A percentile compares a stretch with the other conserved stretches of the same genome.
phyloP scores from a whole-genome alignment of 73 alveolate genomes.

The Paramecium pentaurelia region DNA sequence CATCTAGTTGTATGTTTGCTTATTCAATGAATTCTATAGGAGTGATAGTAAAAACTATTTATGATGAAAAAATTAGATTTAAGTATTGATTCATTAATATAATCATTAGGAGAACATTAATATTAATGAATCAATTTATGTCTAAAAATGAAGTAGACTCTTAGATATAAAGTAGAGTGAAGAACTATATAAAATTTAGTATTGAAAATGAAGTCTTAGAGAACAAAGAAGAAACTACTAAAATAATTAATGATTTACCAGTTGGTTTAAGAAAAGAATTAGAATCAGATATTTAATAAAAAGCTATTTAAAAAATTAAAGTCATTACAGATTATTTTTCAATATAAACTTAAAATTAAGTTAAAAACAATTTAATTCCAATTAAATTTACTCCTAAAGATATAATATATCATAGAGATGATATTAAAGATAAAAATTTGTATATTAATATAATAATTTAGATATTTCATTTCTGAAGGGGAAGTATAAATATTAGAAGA shows the following conservation, averaged over 20 bases:
- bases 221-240: neutral
- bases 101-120: neutral
- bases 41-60: neutral
- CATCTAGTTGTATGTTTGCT: slow-evolving; percentile 48
- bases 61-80: neutral
- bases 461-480: slow-evolving; percentile 31
- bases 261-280: neutral
- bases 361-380: neutral
- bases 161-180: neutral
- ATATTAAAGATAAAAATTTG: neutral
- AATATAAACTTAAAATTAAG: neutral
- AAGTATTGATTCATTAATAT: neutral
- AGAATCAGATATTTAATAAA: neutral
- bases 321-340: neutral
- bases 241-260: neutral
- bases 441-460: neutral
- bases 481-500: slow-evolving; percentile 8
- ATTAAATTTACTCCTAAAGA: slow-evolving; percentile 23
- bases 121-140: neutral
- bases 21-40: slow-evolving; percentile 51
- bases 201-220: neutral
- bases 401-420: neutral
- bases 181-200: neutral
- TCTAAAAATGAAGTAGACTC: neutral
- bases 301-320: neutral